Conservation (phyloP, 2,329 filamentous ascomycete species). For the Exophiala calicioides region DNA sequence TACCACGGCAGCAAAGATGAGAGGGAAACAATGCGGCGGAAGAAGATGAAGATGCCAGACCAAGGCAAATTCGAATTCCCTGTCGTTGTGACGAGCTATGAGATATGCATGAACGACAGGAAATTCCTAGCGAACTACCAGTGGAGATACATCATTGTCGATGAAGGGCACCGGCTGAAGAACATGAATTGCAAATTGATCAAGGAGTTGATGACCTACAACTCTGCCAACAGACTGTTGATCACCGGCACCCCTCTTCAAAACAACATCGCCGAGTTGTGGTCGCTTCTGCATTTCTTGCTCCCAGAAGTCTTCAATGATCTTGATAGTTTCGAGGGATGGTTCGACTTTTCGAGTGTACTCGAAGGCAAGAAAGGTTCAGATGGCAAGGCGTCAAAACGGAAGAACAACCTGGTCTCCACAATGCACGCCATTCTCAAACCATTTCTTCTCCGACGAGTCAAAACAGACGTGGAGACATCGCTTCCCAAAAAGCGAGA, state of each 20-base stretch:
- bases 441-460: conserved; percentile 79
- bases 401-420: conserved; percentile 74
- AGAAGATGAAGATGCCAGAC: conserved; percentile 66
- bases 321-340: conserved; percentile 87
- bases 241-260: conserved; percentile 95
- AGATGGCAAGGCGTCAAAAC: conserved; percentile 71
- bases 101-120: conserved; percentile 90
- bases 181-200: conserved; percentile 94
- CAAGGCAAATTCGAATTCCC: conserved; percentile 75
- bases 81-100: conserved; percentile 90
- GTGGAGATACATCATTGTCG: conserved; percentile 99
- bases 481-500: conserved; percentile 94
- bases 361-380: conserved; percentile 79
- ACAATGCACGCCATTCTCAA: conserved; percentile 93
- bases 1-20: conserved; percentile 85
- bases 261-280: conserved; percentile 92
- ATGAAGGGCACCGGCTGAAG: conserved; percentile 96
- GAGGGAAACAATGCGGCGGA: conserved; percentile 72
- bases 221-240: conserved; percentile 83
- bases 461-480: conserved; percentile 91
- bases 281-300: conserved; percentile 92
- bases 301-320: conserved; percentile 91
- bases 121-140: conserved; percentile 78
- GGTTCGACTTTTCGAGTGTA: conserved; percentile 95
- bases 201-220: conserved; percentile 81